These are phyloP conservation scores for Spirogloea muscicola DNA, from an alignment of 139 green algal genomes.

Conservation along the genomic window DNA sequence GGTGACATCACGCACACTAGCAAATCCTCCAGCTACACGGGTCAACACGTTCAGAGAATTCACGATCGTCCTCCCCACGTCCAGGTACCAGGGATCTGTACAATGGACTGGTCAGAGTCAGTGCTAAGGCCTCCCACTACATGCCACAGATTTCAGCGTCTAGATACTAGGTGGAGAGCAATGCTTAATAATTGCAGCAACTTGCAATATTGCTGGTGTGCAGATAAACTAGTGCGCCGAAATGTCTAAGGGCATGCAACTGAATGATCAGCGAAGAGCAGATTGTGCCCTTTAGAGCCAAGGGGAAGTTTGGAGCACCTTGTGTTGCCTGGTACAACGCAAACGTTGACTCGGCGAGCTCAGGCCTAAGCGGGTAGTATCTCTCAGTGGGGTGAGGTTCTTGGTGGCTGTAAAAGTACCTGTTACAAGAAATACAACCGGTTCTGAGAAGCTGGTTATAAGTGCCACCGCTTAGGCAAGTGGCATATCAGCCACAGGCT, in stretches of 20 bases:
- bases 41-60: not conserved
- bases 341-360: constrained; percentile 85
- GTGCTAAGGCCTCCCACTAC: constrained; percentile 4
- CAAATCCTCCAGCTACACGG: constrained; percentile 32
- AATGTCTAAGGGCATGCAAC: not conserved
- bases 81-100: constrained; percentile 19
- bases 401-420: not conserved
- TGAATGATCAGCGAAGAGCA: not conserved
- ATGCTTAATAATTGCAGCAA: not conserved
- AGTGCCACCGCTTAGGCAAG: not conserved
- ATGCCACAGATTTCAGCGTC: not conserved
- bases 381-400: constrained; percentile 15
- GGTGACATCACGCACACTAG: constrained; percentile 36
- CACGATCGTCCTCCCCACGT: constrained; percentile 29
- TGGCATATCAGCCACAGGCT: not conserved
- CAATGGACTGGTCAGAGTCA: too few species aligned
- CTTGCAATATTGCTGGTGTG: not conserved
- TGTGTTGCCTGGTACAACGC: constrained; percentile 67
- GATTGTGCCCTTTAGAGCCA: constrained; percentile 7
- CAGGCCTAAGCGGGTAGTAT: constrained; percentile 69
- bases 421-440: not conserved
- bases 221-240: not conserved
- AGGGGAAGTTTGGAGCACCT: constrained; percentile 18
- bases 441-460: not conserved
- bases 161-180: not conserved